Percentiles rank a stretch among this genome's conserved stretches.
These are phyloP conservation scores for Arabidopsis hybrid DNA, from an alignment of 441 rosid species.

Conservation along the genomic window DNA sequence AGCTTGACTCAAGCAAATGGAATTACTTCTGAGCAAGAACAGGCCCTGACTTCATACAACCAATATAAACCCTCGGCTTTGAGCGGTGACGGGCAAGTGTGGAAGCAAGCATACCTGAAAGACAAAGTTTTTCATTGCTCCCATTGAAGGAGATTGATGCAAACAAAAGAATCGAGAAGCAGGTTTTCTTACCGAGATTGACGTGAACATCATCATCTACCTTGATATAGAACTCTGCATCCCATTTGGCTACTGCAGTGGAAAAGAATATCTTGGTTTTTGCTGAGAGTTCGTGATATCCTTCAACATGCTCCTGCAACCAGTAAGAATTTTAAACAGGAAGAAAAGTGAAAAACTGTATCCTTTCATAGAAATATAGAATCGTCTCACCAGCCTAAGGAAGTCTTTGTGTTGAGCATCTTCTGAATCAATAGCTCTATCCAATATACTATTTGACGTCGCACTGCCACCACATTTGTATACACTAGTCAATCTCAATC, in stretches of 20 bases:
- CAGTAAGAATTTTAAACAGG: background rate
- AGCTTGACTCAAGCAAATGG: background rate
- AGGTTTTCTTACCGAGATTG: slow-evolving; percentile 70
- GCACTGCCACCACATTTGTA: slow-evolving; percentile 62
- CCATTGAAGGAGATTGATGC: too few species aligned
- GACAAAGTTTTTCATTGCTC: slow-evolving; percentile 5
- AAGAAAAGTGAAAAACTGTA: background rate
- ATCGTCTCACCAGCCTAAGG: slow-evolving; percentile 76
- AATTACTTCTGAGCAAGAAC: slow-evolving; percentile 90
- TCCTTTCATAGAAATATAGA: background rate
- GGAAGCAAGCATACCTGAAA: slow-evolving; percentile 79
- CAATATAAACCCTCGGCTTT: slow-evolving; percentile 89
- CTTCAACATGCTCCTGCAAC: slow-evolving; percentile 91
- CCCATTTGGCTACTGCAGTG: slow-evolving; percentile 93
- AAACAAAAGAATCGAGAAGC: background rate
- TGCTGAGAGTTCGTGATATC: slow-evolving; percentile 95
- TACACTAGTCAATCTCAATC: slow-evolving; percentile 16
- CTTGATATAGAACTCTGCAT: slow-evolving; percentile 90
- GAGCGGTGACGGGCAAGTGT: slow-evolving; percentile 87
- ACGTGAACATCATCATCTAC: slow-evolving; percentile 99
- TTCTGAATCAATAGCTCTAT: slow-evolving; percentile 96
- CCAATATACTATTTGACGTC: slow-evolving; percentile 90
- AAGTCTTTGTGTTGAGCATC: slow-evolving; percentile 94
- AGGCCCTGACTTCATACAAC: slow-evolving; percentile 99
- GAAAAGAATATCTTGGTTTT: slow-evolving; percentile 91